phyloP scores from a whole-genome alignment of 805 yeast species.

The Ogataea trehalophila region DNA sequence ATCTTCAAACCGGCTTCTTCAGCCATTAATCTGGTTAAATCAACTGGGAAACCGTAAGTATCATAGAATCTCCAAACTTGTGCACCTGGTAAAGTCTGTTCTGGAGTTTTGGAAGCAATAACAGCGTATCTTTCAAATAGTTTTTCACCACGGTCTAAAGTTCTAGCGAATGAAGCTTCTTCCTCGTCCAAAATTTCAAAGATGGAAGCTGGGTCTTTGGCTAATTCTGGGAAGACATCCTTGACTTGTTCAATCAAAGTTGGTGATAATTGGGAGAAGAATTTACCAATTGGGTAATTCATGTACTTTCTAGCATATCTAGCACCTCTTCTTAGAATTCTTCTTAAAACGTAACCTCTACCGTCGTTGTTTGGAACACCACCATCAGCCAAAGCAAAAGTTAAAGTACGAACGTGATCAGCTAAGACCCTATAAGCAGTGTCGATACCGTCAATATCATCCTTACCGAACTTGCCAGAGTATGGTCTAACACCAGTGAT shows the following conservation, averaged over 20 bases:
- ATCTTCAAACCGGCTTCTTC: conserved; percentile 93
- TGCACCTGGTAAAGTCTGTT: conserved; percentile 77
- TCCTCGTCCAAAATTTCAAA: conserved; percentile 94
- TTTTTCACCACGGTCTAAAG: conserved; percentile 96
- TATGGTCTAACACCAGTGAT: conserved; percentile 91
- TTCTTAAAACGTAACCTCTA: conserved; percentile 95
- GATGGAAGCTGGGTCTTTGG: conserved; percentile 63
- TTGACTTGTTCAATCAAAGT: conserved; percentile 84
- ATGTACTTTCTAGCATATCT: conserved; percentile 95
- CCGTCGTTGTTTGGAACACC: conserved; percentile 99
- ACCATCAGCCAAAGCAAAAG: conserved; percentile 96
- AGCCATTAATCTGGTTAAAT: conserved; percentile 96
- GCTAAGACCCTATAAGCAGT: conserved; percentile 98
- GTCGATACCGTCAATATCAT: conserved; percentile 91
- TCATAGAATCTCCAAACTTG: conserved; percentile 99
- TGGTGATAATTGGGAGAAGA: conserved; percentile 89
- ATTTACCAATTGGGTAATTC: conserved; percentile 91
- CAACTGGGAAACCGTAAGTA: conserved; percentile 99
- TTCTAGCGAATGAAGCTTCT: conserved; percentile 90
- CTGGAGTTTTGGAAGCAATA: conserved; percentile 69
- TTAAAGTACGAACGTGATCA: conserved; percentile 95
- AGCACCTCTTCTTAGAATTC: conserved; percentile 96
- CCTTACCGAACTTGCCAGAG: conserved; percentile 88
- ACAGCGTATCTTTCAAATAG: conserved; percentile 90
- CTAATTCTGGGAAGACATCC: conserved; percentile 89